Evolutionary conservation across 768 basidiomycete genomes (phyloP).

Genomic region (Strobilomyces echinocephalus): DNA sequence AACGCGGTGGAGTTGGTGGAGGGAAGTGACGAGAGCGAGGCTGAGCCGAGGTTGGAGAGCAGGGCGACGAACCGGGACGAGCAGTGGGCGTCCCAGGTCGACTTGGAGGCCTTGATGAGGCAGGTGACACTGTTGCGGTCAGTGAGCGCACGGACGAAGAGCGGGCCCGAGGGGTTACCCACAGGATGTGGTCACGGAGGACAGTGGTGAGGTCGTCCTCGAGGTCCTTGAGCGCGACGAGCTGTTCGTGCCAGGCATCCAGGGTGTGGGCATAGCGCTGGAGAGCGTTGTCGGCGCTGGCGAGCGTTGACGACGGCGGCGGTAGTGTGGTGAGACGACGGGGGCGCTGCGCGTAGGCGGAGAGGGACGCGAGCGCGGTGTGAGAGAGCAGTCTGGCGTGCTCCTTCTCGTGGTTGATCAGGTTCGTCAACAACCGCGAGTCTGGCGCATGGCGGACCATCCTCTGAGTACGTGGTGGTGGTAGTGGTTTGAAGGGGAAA

Average conservation of each 20-base stretch:
- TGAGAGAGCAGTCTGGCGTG: conserved; percentile 60
- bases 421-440: conserved; percentile 64
- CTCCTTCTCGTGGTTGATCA: conserved; percentile 67
- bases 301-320: conserved; percentile 49
- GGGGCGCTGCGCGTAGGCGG: conserved; percentile 71
- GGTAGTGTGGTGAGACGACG: conserved; percentile 33
- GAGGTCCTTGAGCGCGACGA: conserved; percentile 55
- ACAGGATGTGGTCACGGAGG: conserved; percentile 73
- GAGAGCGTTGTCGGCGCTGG: conserved; percentile 65
- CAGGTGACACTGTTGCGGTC: conserved; percentile 60
- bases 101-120: conserved; percentile 72
- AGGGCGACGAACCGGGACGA: conserved; percentile 27
- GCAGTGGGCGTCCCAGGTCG: conserved; percentile 34
- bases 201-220: conserved; percentile 73
- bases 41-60: conserved; percentile 31
- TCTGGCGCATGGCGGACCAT: conserved; percentile 77
- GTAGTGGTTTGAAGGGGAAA: not conserved
- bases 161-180: conserved; percentile 26
- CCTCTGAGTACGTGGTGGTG: not conserved
- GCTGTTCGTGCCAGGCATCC: conserved; percentile 60
- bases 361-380: conserved; percentile 57
- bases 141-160: not conserved
- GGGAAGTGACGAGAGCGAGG: conserved; percentile 41
- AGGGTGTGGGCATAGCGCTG: conserved; percentile 54
- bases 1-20: conserved; percentile 27